Percentiles rank a stretch among this genome's conserved stretches.
These are phyloP conservation scores for Aspergillus fijiensis DNA, from an alignment of 2,329 filamentous ascomycete species.

Conservation along the genomic window DNA sequence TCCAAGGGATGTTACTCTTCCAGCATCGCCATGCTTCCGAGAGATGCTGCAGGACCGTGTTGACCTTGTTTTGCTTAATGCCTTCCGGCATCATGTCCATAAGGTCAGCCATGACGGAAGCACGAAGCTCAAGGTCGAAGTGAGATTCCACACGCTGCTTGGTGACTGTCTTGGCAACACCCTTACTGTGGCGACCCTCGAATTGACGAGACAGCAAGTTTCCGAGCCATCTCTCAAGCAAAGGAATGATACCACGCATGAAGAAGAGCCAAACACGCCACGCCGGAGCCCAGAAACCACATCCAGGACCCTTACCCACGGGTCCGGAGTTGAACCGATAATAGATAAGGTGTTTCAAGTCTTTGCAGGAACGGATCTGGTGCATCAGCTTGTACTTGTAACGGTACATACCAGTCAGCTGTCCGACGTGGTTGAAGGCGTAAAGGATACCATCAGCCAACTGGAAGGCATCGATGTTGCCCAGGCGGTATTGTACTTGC, in stretches of 20 bases:
- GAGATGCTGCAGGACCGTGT: conserved; percentile 93
- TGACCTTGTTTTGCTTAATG: conserved; percentile 99
- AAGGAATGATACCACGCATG: conserved; percentile 95
- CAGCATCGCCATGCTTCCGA: conserved; percentile 99
- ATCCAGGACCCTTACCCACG: conserved; percentile 95
- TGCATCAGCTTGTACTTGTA: conserved; percentile 99
- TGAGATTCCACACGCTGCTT: conserved; percentile 99
- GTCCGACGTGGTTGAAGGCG: conserved; percentile 97
- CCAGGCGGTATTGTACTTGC: conserved; percentile 94
- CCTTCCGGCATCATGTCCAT: conserved; percentile 99
- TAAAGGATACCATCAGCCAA: conserved; percentile 98
- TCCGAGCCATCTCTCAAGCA: conserved; percentile 94
- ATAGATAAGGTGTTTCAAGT: conserved; percentile 98
- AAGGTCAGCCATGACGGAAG: conserved; percentile 96
- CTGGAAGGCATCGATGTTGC: conserved; percentile 98
- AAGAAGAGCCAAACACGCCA: conserved; percentile 99
- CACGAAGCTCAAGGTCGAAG: conserved; percentile 93
- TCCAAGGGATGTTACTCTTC: conserved; percentile 99
- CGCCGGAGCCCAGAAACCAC: conserved; percentile 97
- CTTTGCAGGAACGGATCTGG: conserved; percentile 98
- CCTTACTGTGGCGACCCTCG: conserved; percentile 97
- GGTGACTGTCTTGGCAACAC: conserved; percentile 97
- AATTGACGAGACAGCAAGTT: conserved; percentile 97
- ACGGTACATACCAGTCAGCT: conserved; percentile 98
- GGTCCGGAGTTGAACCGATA: conserved; percentile 97